phyloP scores from a whole-genome alignment of 345 rosid genomes.

The Erysimum cheiranthoides region DNA sequence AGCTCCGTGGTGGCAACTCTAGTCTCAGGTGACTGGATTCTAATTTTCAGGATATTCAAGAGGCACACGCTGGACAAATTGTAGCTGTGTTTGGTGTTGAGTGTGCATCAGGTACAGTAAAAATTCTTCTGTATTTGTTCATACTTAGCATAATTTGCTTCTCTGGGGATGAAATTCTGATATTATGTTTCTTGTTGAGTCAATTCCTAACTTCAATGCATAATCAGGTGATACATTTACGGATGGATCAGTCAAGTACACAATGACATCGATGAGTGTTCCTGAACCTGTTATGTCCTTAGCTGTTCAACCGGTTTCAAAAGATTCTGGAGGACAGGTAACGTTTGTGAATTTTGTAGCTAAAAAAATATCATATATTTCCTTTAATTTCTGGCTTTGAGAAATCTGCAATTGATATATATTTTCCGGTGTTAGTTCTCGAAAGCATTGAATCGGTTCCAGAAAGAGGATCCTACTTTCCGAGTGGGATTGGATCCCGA shows the following conservation, averaged over 20 bases:
- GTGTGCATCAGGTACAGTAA: conserved; percentile 87
- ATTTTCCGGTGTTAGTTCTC: conserved; percentile 66
- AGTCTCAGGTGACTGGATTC: conserved; percentile 5
- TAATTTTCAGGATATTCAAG: conserved; percentile 84
- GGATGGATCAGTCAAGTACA: conserved; percentile 88
- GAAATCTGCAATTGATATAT: conserved; percentile 2
- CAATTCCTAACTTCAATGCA: conserved; percentile 7
- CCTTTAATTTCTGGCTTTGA: conserved; percentile 14
- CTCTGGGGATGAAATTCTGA: background rate
- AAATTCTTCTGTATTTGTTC: conserved; percentile 22
- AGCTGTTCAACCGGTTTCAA: conserved; percentile 96
- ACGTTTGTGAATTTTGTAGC: conserved; percentile 28
- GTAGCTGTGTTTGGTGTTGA: conserved; percentile 99
- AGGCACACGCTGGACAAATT: conserved; percentile 98
- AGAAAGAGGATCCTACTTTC: conserved; percentile 97
- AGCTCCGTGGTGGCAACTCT: conserved; percentile 7
- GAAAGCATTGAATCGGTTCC: conserved; percentile 95
- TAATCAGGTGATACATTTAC: conserved; percentile 91
- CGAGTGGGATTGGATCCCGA: conserved; percentile 98
- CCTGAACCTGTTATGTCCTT: conserved; percentile 99
- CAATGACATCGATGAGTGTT: conserved; percentile 99
- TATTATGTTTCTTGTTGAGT: conserved; percentile 10
- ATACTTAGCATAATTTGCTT: background rate
- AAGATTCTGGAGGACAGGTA: conserved; percentile 98
- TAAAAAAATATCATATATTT: background rate